Percentiles rank a stretch among this genome's conserved stretches.
Conservation (phyloP, 768 basidiomycete genomes). For the Lactarius hatsudake region DNA sequence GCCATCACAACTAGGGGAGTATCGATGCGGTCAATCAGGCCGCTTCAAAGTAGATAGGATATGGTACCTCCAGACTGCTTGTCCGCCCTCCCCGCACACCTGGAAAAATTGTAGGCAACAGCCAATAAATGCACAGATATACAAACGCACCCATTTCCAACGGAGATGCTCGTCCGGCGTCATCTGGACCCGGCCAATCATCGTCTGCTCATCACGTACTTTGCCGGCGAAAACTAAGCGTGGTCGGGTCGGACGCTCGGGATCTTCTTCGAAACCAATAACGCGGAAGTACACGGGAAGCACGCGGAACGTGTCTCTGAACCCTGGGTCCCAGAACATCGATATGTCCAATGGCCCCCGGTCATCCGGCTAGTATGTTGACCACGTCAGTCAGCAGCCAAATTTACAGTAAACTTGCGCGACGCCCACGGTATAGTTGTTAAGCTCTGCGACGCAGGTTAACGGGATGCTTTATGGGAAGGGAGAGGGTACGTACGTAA, state of each 20-base stretch:
- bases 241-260: constrained; percentile 49
- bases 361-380: constrained; percentile 33
- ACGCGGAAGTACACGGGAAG: constrained; percentile 49
- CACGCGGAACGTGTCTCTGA: constrained; percentile 52
- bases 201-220: constrained; percentile 44
- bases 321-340: constrained; percentile 50
- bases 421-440: constrained; percentile 37
- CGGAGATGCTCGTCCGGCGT: constrained; percentile 55
- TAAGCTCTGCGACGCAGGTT: constrained; percentile 43
- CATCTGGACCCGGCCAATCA: constrained; percentile 55
- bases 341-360: constrained; percentile 40
- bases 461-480: background rate
- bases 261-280: constrained; percentile 42
- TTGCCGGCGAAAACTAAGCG: constrained; percentile 53
- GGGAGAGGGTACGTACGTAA: constrained; percentile 44
- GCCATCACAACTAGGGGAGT: constrained; percentile 48
- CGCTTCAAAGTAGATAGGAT: constrained; percentile 34
- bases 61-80: constrained; percentile 35
- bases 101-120: constrained; percentile 1
- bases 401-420: background rate
- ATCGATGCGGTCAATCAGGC: background rate
- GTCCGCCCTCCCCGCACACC: constrained; percentile 16
- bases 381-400: background rate
- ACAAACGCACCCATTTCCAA: constrained; percentile 59
- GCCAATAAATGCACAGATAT: background rate